phyloP scores from a whole-genome alignment of 2,329 filamentous ascomycete species.

The Kalmusia sp. region DNA sequence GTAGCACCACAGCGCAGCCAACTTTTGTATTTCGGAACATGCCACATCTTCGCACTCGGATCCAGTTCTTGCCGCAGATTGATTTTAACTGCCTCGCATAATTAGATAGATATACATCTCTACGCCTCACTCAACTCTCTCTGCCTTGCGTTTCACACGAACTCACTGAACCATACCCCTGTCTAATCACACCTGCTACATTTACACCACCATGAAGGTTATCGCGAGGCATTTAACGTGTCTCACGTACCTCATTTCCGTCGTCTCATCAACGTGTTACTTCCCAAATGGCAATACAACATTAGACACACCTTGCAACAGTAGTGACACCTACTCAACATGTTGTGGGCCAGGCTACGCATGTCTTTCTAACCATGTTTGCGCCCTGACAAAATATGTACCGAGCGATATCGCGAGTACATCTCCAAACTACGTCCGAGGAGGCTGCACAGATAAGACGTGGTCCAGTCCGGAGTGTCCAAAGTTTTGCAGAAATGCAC shows the following conservation, averaged over 20 bases:
- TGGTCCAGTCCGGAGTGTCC: constrained; percentile 44
- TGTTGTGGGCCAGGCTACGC: constrained; percentile 49
- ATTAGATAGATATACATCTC: no score
- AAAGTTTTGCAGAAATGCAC: constrained; percentile 40
- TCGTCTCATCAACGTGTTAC: constrained; percentile 2
- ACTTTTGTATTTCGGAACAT: no score
- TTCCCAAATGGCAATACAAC: constrained; percentile 1
- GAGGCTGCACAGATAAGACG: constrained; percentile 43
- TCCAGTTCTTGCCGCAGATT: no score
- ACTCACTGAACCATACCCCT: no score
- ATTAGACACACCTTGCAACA: constrained; percentile 41
- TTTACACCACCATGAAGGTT: background rate
- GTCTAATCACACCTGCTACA: background rate
- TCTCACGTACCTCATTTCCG: background rate
- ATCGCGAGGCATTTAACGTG: background rate
- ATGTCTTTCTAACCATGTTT: constrained; percentile 46
- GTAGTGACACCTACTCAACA: constrained; percentile 30
- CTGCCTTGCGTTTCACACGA: background rate
- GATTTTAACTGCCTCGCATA: no score
- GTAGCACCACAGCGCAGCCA: no score
- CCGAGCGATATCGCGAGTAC: constrained; percentile 22
- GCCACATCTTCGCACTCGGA: no score
- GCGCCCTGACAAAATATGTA: constrained; percentile 24
- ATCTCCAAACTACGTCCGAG: constrained; percentile 33
- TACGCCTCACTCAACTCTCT: no score